Evolutionary conservation across 345 rosid species (phyloP), one percentile per base, ranked within the genome.

Genomic region (Salix brachista): DNA sequence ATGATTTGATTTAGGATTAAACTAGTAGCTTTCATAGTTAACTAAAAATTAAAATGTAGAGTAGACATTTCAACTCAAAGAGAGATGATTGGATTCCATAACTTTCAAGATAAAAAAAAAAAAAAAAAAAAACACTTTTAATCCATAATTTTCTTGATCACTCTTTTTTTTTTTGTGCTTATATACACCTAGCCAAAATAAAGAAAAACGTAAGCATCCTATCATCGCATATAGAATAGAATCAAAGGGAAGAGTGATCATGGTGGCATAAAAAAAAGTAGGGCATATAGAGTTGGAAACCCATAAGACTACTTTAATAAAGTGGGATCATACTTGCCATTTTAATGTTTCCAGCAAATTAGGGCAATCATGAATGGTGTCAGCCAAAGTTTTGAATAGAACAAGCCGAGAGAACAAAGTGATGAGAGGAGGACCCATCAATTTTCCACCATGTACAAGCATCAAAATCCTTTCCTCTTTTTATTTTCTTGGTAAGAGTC

Each of bases 301-400:
- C 6, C 4, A 44, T 32, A 69, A 28, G 25, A 42, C 64, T 41
- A 0, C 69, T 65, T 78, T 74, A 58, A 19, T 52, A 77, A 69
- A 70, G 80, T 32, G 78, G 72, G 41, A 69, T 14, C 11, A 14
- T 1, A 34, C 6, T 34, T 34, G 0, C 21, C 58, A 74, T 26
- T 26, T 5, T 1, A 0, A 50, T 6, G 26, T 2, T 30, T 41
- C 70, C 21, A 41, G 18, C 26, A 69, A 32, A 44, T 32, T 3
- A 11, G 28, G 14, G 17, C 66, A 68, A 68, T 37, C 48, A 37
- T 73, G 73, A 34, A 16, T 58, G 26, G 72, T 52, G 80, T 5
- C 56, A 3, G 74, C 80, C 75, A 74, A 72, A 46, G 77, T 84
- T 70, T 32, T 66, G 21, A 46, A 73, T 61, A 19, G 41, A 25